phyloP scores from a whole-genome alignment of 768 basidiomycete species.

The Kwoniella europaea region DNA sequence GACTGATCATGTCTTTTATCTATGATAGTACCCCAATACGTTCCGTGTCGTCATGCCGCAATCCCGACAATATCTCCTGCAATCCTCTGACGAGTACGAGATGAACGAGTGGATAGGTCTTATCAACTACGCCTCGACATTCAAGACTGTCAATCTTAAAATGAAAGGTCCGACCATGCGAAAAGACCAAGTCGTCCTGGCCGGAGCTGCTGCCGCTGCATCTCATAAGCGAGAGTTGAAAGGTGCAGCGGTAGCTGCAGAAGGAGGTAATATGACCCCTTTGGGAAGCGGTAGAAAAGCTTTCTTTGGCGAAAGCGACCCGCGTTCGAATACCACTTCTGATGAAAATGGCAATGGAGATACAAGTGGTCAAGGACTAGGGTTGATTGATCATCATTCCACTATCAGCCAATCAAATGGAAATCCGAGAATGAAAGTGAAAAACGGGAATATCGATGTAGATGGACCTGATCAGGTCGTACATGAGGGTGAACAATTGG shows the following conservation, averaged over 20 bases:
- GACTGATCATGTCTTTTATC: too few relatives aligned
- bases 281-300: slow-evolving; percentile 19
- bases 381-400: not conserved
- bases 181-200: slow-evolving; percentile 71
- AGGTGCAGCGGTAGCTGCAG: not conserved
- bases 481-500: slow-evolving; percentile 55
- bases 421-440: not conserved
- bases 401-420: slow-evolving; percentile 1
- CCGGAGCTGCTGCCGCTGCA: slow-evolving; percentile 82
- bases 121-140: slow-evolving; percentile 93
- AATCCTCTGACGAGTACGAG: slow-evolving; percentile 70
- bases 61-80: slow-evolving; percentile 81
- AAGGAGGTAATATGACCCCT: not conserved
- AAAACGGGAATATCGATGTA: slow-evolving; percentile 28
- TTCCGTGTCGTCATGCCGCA: slow-evolving; percentile 78
- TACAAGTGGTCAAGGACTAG: not conserved
- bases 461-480: slow-evolving; percentile 35
- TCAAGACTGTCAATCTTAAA: slow-evolving; percentile 79
- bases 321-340: too few relatives aligned
- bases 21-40: slow-evolving; percentile 67
- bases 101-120: slow-evolving; percentile 87
- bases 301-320: slow-evolving; percentile 21
- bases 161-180: slow-evolving; percentile 79
- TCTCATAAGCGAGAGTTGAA: slow-evolving; percentile 69
- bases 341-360: not conserved